Evolutionary conservation across 345 rosid genomes (phyloP).

Genomic region (Kandelia obovata): DNA sequence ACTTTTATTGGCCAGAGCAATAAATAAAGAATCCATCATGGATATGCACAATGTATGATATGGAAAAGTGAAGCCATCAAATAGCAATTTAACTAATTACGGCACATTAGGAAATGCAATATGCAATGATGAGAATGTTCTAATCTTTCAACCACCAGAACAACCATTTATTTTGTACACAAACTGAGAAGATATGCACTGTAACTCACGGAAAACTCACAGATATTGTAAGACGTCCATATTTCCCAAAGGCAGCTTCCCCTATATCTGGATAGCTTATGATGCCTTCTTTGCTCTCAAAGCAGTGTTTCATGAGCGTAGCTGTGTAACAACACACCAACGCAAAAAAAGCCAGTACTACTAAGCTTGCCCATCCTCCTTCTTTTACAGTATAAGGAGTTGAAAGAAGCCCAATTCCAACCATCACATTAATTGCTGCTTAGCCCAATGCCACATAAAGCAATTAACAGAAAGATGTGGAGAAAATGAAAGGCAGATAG

Average conservation of each 20-base stretch:
- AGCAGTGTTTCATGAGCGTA: constrained; percentile 72
- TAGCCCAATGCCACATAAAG: background rate
- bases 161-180: background rate
- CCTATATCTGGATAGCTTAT: constrained; percentile 84
- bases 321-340: constrained; percentile 81
- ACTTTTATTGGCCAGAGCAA: too few relatives aligned
- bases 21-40: too few relatives aligned
- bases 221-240: constrained; percentile 71
- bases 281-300: constrained; percentile 71
- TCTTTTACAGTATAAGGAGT: constrained; percentile 70
- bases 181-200: background rate
- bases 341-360: constrained; percentile 51
- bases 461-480: background rate
- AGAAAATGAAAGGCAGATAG: too few relatives aligned
- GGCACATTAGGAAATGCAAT: background rate
- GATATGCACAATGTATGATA: too few relatives aligned
- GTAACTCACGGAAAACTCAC: constrained; percentile 40
- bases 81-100: too few relatives aligned
- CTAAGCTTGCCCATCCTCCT: constrained; percentile 83
- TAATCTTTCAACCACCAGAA: too few relatives aligned
- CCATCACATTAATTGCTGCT: constrained; percentile 80
- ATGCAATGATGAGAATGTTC: background rate
- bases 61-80: too few relatives aligned
- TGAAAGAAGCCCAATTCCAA: constrained; percentile 88
- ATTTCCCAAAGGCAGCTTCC: constrained; percentile 91